A percentile compares a stretch with the other conserved stretches of the same genome.
Evolutionary conservation across 2,329 filamentous ascomycete species (phyloP).

Genomic region (Hawksworthiomyces lignivorus): DNA sequence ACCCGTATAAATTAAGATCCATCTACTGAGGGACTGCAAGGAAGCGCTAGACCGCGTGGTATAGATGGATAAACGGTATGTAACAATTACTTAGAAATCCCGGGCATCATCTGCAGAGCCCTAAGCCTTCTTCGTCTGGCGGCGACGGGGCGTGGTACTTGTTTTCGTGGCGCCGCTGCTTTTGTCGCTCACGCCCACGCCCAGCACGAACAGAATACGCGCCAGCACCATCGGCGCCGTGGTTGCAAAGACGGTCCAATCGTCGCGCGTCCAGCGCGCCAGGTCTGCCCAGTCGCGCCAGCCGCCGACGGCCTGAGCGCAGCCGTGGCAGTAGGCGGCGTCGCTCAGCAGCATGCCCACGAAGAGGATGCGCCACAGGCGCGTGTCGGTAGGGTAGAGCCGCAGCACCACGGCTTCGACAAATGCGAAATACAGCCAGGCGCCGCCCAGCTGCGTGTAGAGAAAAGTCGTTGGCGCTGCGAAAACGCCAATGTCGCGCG

Average conservation of each 20-base stretch:
- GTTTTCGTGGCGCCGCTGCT: too few species aligned
- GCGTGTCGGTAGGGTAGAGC: conserved; percentile 21
- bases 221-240: conserved; percentile 22
- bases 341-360: conserved; percentile 30
- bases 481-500: conserved; percentile 14
- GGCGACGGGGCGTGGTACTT: too few species aligned
- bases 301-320: conserved; percentile 27
- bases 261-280: conserved; percentile 22
- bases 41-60: too few species aligned
- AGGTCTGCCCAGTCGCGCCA: conserved; percentile 21
- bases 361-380: conserved; percentile 28
- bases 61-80: too few species aligned
- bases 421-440: conserved; percentile 30
- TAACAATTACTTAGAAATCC: too few species aligned
- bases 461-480: conserved; percentile 21
- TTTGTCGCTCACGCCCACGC: conserved; percentile 16
- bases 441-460: conserved; percentile 24
- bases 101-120: too few species aligned
- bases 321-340: conserved; percentile 20
- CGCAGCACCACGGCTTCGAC: conserved; percentile 28
- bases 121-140: too few species aligned
- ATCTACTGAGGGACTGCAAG: too few species aligned
- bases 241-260: conserved; percentile 20
- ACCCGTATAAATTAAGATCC: too few species aligned
- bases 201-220: conserved; percentile 23